These are phyloP conservation scores for Rostrohypoxylon terebratum DNA, from an alignment of 495 filamentous ascomycete species.

Conservation along the genomic window DNA sequence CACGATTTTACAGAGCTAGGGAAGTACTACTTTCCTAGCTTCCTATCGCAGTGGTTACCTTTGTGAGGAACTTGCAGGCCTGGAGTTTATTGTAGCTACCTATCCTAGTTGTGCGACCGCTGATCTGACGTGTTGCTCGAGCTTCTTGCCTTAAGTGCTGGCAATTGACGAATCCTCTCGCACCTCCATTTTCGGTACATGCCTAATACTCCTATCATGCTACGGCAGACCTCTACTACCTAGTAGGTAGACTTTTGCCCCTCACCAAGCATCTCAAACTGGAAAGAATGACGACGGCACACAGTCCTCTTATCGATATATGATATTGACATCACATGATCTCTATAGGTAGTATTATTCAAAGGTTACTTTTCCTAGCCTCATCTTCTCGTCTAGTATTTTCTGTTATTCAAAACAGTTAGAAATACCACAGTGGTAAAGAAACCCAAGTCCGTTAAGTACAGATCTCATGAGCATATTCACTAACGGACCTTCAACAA, in stretches of 20 bases:
- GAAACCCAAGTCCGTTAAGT: too few relatives aligned
- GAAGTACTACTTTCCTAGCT: constrained; percentile 13
- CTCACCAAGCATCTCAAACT: constrained; percentile 19
- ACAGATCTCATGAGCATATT: too few relatives aligned
- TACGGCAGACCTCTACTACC: constrained; percentile 29
- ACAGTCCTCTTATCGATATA: constrained; percentile 29
- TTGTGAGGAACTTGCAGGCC: constrained; percentile 7
- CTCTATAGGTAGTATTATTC: background rate
- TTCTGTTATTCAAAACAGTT: background rate
- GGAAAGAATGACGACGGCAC: constrained; percentile 38
- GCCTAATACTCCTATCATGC: constrained; percentile 11
- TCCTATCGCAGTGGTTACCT: constrained; percentile 16
- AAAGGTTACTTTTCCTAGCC: background rate
- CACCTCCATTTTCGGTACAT: constrained; percentile 12
- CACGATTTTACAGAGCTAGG: background rate
- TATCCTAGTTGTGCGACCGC: constrained; percentile 28
- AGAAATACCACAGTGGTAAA: background rate
- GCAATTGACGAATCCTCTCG: constrained; percentile 42
- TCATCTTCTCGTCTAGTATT: background rate
- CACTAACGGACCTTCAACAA: too few relatives aligned
- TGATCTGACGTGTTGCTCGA: constrained; percentile 17
- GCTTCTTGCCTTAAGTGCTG: constrained; percentile 23
- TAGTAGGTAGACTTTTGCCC: constrained; percentile 30
- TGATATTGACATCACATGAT: constrained; percentile 21
- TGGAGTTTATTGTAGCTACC: constrained; percentile 18